phyloP scores from a whole-genome alignment of 1,139 yeast genomes.

The Yamadazyma spencermartinsiae region DNA sequence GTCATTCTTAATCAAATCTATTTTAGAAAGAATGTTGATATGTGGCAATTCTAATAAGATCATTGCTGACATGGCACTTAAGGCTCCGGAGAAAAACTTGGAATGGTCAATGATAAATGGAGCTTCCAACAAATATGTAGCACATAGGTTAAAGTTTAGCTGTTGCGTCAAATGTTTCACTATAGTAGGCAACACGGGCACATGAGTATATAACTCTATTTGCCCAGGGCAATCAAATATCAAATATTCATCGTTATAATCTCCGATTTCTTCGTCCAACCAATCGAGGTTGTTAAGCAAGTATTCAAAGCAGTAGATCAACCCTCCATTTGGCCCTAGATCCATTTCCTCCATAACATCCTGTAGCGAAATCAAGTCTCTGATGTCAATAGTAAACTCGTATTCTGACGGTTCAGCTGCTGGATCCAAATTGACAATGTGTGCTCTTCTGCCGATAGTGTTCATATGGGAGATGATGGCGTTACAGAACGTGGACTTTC shows the following conservation, averaged over 20 bases:
- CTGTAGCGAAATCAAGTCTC: constrained; percentile 85
- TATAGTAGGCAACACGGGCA: constrained; percentile 87
- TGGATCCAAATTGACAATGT: constrained; percentile 92
- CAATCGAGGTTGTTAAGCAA: constrained; percentile 88
- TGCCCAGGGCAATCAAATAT: constrained; percentile 99
- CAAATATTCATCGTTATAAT: constrained; percentile 86
- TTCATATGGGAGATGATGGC: constrained; percentile 87
- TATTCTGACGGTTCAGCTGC: constrained; percentile 94
- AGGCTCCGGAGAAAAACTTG: constrained; percentile 92
- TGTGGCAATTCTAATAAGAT: constrained; percentile 92
- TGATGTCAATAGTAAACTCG: constrained; percentile 89
- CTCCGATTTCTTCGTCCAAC: constrained; percentile 95
- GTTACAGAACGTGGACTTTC: constrained; percentile 89
- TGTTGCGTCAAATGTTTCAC: constrained; percentile 79
- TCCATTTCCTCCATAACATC: constrained; percentile 98
- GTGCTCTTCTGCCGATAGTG: constrained; percentile 87
- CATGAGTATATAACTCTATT: constrained; percentile 91
- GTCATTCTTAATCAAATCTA: constrained; percentile 80
- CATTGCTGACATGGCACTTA: constrained; percentile 99
- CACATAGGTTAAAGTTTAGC: constrained; percentile 84
- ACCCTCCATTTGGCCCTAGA: constrained; percentile 94
- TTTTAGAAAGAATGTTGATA: constrained; percentile 80
- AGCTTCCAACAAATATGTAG: constrained; percentile 88
- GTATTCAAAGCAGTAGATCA: constrained; percentile 88
- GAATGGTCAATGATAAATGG: constrained; percentile 89